Base-by-base conservation (phyloP, 306 rosid species). In the Cucumis hystrix region DNA sequence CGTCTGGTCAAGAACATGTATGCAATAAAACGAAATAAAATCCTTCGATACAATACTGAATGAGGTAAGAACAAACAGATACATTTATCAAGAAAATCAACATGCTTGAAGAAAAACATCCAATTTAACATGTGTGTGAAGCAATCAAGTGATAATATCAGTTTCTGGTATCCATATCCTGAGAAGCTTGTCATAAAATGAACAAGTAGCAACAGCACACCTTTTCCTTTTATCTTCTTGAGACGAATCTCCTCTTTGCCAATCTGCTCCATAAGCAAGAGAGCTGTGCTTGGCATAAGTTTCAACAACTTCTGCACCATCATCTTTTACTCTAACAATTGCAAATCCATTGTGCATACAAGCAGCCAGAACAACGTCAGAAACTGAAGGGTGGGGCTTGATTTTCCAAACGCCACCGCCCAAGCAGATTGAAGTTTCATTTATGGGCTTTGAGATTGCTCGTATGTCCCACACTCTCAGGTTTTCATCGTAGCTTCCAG, bases 321-420 rank as follows among this genome's bases (percentile, higher is more conserved):
- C 83, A 6, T 83, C 89, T 77, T 83, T 81, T 39, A 82, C 47
- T 43, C 84, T 30, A 79, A 92, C 96, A 73, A 92, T 79, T 21
- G 96, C 91, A 73, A 90, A 92, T 30, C 97, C 99, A 51, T 90
- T 95, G 86, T 95, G 97, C 97, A 95, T 95, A 74, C 98, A 95
- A n/a, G 98, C 96, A 49, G 97, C 86, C 87, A 95, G 78, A 70
- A 90, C 83, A n/a, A 90, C 63, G 49, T 86, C 90, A 0, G 82
- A 85, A 65, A 88, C 84, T 68, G 81, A 80, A 47, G 91, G 97
- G 78, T 90, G 96, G 51, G 86, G 86, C 89, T 95, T 95, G 83
- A 92, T 86, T 84, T 91, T 92, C 97, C 97, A 95, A 35, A 90
- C 96, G 79, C 98, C 97, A 74, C 98, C 97, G 21, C 97, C 97